These are phyloP conservation scores for Entonaema liquescens DNA, from an alignment of 495 filamentous ascomycete genomes.

Conservation along the genomic window DNA sequence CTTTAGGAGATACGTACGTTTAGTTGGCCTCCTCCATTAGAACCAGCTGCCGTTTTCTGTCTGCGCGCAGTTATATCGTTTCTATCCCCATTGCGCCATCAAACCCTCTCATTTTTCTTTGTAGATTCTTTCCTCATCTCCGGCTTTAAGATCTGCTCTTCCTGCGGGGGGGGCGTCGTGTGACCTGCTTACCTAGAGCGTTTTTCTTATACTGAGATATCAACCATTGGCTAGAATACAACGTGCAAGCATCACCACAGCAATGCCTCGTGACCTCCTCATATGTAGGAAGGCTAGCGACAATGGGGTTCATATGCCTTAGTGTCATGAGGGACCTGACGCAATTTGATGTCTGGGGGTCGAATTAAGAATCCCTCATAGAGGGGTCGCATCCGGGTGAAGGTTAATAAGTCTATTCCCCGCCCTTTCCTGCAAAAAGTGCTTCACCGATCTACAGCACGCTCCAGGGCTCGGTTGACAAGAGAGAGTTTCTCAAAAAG, in stretches of 20 bases:
- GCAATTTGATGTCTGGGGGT: conserved; percentile 21
- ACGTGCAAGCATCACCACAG: conserved; percentile 32
- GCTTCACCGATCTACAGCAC: conserved; percentile 30
- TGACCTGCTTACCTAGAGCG: conserved; percentile 35
- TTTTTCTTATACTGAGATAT: conserved; percentile 21
- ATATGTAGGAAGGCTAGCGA: conserved; percentile 19
- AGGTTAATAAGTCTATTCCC: conserved; percentile 33
- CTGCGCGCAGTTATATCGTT: conserved; percentile 4
- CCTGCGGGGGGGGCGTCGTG: conserved; percentile 42
- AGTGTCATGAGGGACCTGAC: conserved; percentile 23
- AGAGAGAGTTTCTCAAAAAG: background rate
- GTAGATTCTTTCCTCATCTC: conserved; percentile 35
- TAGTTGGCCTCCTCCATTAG: conserved; percentile 5
- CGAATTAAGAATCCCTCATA: conserved; percentile 36
- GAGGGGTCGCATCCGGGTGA: conserved; percentile 40
- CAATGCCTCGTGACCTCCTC: conserved; percentile 34
- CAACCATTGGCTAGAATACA: conserved; percentile 34
- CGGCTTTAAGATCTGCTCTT: conserved; percentile 33
- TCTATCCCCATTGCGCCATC: conserved; percentile 28
- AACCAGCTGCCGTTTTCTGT: conserved; percentile 23
- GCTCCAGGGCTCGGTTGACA: conserved; percentile 24
- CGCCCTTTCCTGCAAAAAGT: conserved; percentile 21
- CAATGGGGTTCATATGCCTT: conserved; percentile 14
- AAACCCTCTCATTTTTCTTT: conserved; percentile 23
- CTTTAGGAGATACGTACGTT: background rate